Evolutionary conservation across 768 basidiomycete species (phyloP).

Genomic region (Lactarius quietus): DNA sequence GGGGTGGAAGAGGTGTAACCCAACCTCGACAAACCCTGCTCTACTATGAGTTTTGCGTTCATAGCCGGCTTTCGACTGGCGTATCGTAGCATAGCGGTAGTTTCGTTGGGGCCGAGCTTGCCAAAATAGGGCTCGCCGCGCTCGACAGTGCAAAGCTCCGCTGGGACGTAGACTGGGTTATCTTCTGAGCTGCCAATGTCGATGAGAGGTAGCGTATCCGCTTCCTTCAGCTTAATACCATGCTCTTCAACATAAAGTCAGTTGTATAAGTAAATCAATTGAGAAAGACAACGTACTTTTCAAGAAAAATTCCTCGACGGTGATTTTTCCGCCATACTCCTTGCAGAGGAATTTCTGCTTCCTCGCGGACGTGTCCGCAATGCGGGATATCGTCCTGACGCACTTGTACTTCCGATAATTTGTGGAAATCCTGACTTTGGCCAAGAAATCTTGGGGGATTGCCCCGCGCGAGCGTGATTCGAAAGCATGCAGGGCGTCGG

Average conservation of each 20-base stretch:
- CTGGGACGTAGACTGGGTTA: conserved; percentile 48
- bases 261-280: conserved; percentile 10
- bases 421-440: conserved; percentile 55
- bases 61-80: conserved; percentile 61
- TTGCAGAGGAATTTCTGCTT: conserved; percentile 52
- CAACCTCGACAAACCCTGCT: conserved; percentile 53
- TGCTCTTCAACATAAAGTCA: conserved; percentile 45
- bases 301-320: conserved; percentile 62
- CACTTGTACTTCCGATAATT: conserved; percentile 42
- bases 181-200: conserved; percentile 33
- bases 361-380: conserved; percentile 41
- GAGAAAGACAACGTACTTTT: conserved; percentile 43
- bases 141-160: conserved; percentile 66
- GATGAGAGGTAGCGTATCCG: conserved; percentile 37
- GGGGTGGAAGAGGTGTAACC: conserved; percentile 44
- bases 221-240: conserved; percentile 44
- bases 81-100: conserved; percentile 62
- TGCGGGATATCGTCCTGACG: conserved; percentile 29
- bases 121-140: conserved; percentile 58
- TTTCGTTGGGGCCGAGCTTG: conserved; percentile 57
- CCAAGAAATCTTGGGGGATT: conserved; percentile 46
- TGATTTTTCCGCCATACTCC: conserved; percentile 52
- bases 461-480: conserved; percentile 39
- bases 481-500: conserved; percentile 53
- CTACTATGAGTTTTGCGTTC: conserved; percentile 57